phyloP scores from a whole-genome alignment of 2,329 filamentous ascomycete genomes.

The Trichoderma oligosporum region DNA sequence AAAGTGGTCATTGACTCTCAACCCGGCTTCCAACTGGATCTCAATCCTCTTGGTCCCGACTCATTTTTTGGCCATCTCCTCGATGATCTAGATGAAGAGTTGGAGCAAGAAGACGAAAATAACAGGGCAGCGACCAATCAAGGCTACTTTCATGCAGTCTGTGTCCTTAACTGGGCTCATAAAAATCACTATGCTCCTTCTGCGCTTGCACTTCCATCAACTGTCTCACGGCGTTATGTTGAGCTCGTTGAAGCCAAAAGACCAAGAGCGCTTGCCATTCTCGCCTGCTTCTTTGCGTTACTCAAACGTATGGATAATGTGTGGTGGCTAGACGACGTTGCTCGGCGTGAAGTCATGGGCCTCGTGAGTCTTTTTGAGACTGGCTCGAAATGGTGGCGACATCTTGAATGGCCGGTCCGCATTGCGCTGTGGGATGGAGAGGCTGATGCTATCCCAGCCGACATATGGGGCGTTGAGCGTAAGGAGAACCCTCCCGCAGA shows the following conservation, averaged over 20 bases:
- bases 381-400: constrained; percentile 58
- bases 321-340: constrained; percentile 69
- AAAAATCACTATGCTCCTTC: constrained; percentile 56
- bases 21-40: constrained; percentile 57
- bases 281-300: constrained; percentile 64
- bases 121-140: constrained; percentile 38
- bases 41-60: constrained; percentile 46
- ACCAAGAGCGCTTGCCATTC: constrained; percentile 59
- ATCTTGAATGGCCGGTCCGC: constrained; percentile 58
- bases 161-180: constrained; percentile 64
- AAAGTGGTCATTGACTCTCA: constrained; percentile 62
- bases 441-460: constrained; percentile 47
- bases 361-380: constrained; percentile 57
- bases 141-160: constrained; percentile 61
- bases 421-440: constrained; percentile 55
- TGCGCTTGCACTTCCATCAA: constrained; percentile 60
- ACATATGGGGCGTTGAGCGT: constrained; percentile 55
- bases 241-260: constrained; percentile 56
- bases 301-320: constrained; percentile 58
- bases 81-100: constrained; percentile 54
- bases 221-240: constrained; percentile 58
- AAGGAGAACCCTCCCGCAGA: constrained; percentile 32
- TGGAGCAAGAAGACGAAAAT: constrained; percentile 37
- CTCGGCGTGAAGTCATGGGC: constrained; percentile 61
- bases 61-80: constrained; percentile 61